phyloP scores from a whole-genome alignment of 768 basidiomycete genomes.

The Lactarius deliciosus region DNA sequence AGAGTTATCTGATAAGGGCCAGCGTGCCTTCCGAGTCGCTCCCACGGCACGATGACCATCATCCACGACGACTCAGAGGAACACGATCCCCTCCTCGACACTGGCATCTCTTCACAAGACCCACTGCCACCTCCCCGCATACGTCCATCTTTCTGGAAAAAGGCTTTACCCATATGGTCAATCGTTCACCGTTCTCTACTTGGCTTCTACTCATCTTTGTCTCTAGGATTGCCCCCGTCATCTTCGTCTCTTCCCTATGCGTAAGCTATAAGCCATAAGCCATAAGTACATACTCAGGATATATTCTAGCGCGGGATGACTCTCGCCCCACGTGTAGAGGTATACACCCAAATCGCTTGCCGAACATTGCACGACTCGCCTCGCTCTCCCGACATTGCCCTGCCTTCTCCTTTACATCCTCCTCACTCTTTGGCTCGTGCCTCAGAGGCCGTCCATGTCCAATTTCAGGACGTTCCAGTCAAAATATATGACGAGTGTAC shows the following conservation, averaged over 20 bases:
- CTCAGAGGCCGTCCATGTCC: slow-evolving; percentile 6
- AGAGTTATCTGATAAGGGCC: slow-evolving; percentile 8
- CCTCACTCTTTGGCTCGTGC: not conserved
- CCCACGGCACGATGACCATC: not conserved
- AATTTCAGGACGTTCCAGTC: slow-evolving; percentile 14
- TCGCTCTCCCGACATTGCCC: not conserved
- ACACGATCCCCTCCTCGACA: slow-evolving; percentile 25
- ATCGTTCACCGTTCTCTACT: not conserved
- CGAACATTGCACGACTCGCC: slow-evolving; percentile 21
- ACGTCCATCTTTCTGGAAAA: slow-evolving; percentile 12
- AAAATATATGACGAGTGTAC: slow-evolving; percentile 23
- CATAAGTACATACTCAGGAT: not conserved
- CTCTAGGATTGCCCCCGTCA: slow-evolving; percentile 29
- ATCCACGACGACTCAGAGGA: slow-evolving; percentile 10
- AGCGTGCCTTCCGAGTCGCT: too few relatives aligned
- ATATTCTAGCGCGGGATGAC: slow-evolving; percentile 27
- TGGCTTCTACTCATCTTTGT: not conserved
- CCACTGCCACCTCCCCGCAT: not conserved
- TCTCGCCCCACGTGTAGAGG: slow-evolving; percentile 29
- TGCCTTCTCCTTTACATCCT: not conserved
- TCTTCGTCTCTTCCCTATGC: slow-evolving; percentile 28
- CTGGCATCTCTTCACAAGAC: not conserved
- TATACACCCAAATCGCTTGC: slow-evolving; percentile 30
- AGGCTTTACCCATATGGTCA: slow-evolving; percentile 23
- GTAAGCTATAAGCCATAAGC: slow-evolving; percentile 10